Evolutionary conservation across 2,329 filamentous ascomycete genomes (phyloP).

Genomic region (Ophiosphaerella herpotricha): DNA sequence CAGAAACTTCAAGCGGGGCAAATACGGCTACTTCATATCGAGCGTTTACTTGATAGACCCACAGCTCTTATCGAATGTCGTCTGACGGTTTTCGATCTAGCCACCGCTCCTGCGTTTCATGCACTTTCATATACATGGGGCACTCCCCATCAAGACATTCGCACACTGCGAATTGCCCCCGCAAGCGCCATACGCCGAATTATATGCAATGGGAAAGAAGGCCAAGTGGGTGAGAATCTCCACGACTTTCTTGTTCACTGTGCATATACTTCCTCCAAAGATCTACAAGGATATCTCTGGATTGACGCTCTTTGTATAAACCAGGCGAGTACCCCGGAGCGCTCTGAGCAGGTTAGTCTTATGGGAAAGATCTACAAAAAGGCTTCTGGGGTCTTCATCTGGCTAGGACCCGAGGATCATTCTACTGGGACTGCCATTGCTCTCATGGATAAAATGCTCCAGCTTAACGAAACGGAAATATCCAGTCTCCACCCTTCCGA

Average conservation of each 20-base stretch:
- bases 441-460: slow-evolving; percentile 2
- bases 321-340: slow-evolving; percentile 5
- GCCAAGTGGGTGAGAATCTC: slow-evolving; percentile 13
- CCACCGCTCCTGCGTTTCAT: slow-evolving; percentile 6
- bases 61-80: slow-evolving; percentile 5
- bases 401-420: slow-evolving; percentile 16
- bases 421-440: slow-evolving; percentile 10
- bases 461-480: neutral
- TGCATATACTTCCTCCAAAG: neutral
- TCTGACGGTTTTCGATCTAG: slow-evolving; percentile 7
- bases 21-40: slow-evolving; percentile 13
- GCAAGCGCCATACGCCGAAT: slow-evolving; percentile 1
- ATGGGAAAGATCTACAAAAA: slow-evolving; percentile 15
- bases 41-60: neutral
- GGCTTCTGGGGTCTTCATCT: slow-evolving; percentile 9
- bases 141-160: neutral
- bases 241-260: slow-evolving; percentile 16
- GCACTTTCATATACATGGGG: slow-evolving; percentile 28
- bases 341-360: slow-evolving; percentile 9
- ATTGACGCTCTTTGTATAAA: slow-evolving; percentile 20
- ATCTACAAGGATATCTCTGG: slow-evolving; percentile 7
- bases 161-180: neutral
- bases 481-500: slow-evolving; percentile 4
- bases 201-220: slow-evolving; percentile 9
- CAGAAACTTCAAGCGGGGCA: slow-evolving; percentile 3